Conservation (phyloP, 2,329 filamentous ascomycete species). For the Penicillium capsulatum region DNA sequence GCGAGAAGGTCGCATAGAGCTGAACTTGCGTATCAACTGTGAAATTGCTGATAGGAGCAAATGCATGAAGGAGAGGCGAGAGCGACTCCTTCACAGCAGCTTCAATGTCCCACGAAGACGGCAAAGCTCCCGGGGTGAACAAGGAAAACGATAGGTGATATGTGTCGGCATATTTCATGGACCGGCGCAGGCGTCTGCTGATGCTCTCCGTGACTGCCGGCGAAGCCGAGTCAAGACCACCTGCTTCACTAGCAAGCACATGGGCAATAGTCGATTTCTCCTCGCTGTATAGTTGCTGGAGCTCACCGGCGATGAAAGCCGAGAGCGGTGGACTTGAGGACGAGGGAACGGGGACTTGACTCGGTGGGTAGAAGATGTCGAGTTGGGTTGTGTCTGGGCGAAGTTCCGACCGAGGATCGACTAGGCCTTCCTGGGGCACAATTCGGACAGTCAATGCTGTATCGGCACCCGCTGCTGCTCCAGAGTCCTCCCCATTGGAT, state of each 20-base stretch:
- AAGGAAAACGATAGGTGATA: conserved; percentile 96
- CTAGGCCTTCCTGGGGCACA: conserved; percentile 47
- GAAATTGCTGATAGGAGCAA: conserved; percentile 85
- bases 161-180: conserved; percentile 84
- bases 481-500: conserved; percentile 3
- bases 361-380: conserved; percentile 71
- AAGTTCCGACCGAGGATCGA: conserved; percentile 58
- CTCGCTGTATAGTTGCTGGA: conserved; percentile 76
- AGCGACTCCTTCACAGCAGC: conserved; percentile 75
- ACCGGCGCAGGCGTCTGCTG: conserved; percentile 68
- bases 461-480: conserved; percentile 30
- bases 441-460: conserved; percentile 69
- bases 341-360: conserved; percentile 61
- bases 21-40: conserved; percentile 96
- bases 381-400: conserved; percentile 67
- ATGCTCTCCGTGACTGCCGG: conserved; percentile 55
- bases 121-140: conserved; percentile 72
- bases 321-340: conserved; percentile 70
- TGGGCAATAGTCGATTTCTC: conserved; percentile 83
- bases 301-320: conserved; percentile 70
- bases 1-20: conserved; percentile 71
- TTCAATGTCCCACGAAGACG: conserved; percentile 90
- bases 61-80: conserved; percentile 70
- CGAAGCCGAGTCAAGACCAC: conserved; percentile 38
- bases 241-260: conserved; percentile 57